Base-by-base conservation (phyloP, 495 filamentous ascomycete species). In the Neurospora sp. region DNA sequence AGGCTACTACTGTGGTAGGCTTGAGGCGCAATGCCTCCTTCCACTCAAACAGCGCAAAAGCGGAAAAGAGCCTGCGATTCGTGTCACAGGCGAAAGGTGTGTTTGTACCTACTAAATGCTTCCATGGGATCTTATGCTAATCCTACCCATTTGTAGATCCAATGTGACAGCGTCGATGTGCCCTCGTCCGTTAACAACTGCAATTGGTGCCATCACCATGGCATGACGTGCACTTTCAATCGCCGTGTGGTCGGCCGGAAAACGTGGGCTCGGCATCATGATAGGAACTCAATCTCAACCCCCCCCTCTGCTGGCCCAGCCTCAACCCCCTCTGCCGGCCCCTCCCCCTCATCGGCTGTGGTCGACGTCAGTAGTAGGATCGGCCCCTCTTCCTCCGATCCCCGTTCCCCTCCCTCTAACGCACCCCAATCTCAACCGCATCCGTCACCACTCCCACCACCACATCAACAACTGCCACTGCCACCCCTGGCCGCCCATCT, bases 171-270 rank as follows among this genome's bases (percentile, higher is more conserved):
- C 12, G 82, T 78, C 9, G 48, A 78, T 3, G 81, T 82, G 5
- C 72, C 42, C 14, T 66, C 39, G 18, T 70, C 77, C 35, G n/a
- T n/a, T n/a, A n/a, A n/a, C n/a, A 70, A 81, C 69, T 88, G 86
- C 79, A 84, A 88, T 76, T 88, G 86, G 86, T 88, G 86, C 71
- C 81, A 79, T 70, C 85, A 87, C 74, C 86, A 88, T 73, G 78
- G 83, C 69, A 80, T 84, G 5, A 74, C 82, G 16, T 88, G 86
- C 76, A 86, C 85, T 1, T 87, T 85, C 73, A 79, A 82, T 66
- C 78, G 40, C 40, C 40, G 85, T 37, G 77, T 80, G 1, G 77
- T 80, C 38, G 79, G 78, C 59, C 76, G 81, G 27, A 84, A 84
- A 70, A 70, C 73, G 72, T 3, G 71, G 70, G 16, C 73, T 70